A percentile compares a stretch with the other conserved stretches of the same genome.
Conservation (phyloP, 139 green algal genomes). For the Marvania coccoides region DNA sequence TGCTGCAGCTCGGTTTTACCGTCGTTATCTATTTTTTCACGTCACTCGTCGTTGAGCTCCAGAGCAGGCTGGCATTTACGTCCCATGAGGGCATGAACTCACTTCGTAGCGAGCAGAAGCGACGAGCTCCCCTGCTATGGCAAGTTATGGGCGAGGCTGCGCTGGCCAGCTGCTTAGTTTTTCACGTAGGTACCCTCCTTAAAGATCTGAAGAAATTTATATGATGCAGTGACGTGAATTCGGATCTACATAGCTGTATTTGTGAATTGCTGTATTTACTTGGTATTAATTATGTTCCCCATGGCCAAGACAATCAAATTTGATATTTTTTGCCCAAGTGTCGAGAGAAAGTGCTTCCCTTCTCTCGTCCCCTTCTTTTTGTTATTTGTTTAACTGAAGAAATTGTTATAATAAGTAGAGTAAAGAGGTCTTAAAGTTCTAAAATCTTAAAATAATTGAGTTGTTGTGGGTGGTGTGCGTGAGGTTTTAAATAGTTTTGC, state of each 20-base stretch:
- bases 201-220: neutral
- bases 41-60: neutral
- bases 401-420: too few species aligned
- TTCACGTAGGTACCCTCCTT: neutral
- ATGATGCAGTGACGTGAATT: neutral
- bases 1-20: too few species aligned
- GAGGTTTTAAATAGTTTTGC: too few species aligned
- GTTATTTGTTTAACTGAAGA: too few species aligned
- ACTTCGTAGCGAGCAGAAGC: neutral
- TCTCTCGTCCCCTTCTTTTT: too few species aligned
- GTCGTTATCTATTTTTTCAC: neutral
- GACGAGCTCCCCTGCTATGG: neutral
- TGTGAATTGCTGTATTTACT: neutral
- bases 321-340: too few species aligned
- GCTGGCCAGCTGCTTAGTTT: neutral
- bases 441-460: too few species aligned
- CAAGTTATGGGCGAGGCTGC: neutral
- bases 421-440: too few species aligned
- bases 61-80: neutral
- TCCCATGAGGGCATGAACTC: neutral
- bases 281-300: neutral
- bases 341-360: too few species aligned
- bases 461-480: too few species aligned
- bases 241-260: neutral
- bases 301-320: too few species aligned